Conservation (phyloP, 2,329 filamentous ascomycete species). For the Albifimbria verrucaria region DNA sequence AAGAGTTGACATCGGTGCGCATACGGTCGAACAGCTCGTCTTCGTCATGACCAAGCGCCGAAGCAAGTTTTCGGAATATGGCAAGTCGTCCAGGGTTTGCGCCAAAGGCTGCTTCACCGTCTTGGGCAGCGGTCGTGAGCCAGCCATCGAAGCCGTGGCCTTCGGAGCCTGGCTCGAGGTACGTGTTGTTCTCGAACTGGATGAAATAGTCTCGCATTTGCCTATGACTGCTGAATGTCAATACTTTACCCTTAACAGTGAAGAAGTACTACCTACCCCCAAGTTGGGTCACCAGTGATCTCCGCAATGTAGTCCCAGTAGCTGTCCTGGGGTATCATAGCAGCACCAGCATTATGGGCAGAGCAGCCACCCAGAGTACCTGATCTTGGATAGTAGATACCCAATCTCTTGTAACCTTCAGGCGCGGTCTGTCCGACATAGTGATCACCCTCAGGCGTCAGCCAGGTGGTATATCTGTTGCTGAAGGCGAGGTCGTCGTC, state of each 20-base stretch:
- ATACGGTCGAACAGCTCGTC: too few relatives aligned
- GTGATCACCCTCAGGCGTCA: conserved; percentile 28
- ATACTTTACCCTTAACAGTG: too few relatives aligned
- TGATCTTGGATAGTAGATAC: conserved; percentile 41
- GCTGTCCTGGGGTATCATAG: neutral
- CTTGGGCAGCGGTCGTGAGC: too few relatives aligned
- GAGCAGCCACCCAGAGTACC: conserved; percentile 15
- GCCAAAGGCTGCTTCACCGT: too few relatives aligned
- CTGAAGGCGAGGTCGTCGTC: conserved; percentile 42
- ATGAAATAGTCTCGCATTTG: neutral
- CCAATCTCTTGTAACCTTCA: conserved; percentile 31
- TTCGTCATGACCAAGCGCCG: too few relatives aligned
- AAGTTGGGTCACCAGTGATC: neutral
- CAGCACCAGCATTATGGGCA: neutral
- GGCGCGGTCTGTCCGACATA: conserved; percentile 33
- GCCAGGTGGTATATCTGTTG: conserved; percentile 46
- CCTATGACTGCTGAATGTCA: too few relatives aligned
- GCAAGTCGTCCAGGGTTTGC: too few relatives aligned
- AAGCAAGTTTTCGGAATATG: too few relatives aligned
- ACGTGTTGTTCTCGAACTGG: neutral
- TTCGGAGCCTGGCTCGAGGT: neutral
- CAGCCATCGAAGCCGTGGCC: neutral
- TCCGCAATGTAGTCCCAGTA: neutral
- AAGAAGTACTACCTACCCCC: too few relatives aligned
- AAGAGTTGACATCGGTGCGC: too few relatives aligned